These are phyloP conservation scores for Anthoceros angustus DNA, from an alignment of 225 moss, liverwort and hornwort species.

Conservation along the genomic window DNA sequence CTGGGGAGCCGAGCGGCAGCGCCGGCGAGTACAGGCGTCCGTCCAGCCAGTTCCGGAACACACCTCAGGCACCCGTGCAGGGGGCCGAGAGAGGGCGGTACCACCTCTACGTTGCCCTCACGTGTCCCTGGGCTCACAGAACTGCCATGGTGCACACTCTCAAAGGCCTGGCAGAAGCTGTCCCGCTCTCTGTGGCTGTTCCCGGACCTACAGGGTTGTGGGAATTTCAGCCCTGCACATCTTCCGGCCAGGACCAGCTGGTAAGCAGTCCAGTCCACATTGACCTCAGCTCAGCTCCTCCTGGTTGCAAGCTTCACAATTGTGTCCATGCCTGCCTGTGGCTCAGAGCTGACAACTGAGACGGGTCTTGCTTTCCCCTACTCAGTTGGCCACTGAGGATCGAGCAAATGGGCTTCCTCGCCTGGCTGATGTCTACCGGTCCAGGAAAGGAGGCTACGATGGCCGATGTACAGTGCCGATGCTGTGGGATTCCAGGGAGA, in stretches of 20 bases:
- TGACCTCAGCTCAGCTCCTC: neutral
- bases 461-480: slow-evolving; percentile 92
- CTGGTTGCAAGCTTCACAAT: neutral
- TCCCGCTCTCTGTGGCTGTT: slow-evolving; percentile 54
- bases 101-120: slow-evolving; percentile 70
- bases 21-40: slow-evolving; percentile 29
- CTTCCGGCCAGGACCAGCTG: neutral
- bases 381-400: slow-evolving; percentile 22
- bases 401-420: slow-evolving; percentile 48
- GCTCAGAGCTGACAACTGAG: slow-evolving; percentile 3
- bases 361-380: slow-evolving; percentile 13
- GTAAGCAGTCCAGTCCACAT: no score
- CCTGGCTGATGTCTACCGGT: slow-evolving; percentile 59
- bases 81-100: slow-evolving; percentile 25
- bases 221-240: slow-evolving; percentile 33
- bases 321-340: neutral
- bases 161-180: slow-evolving; percentile 53
- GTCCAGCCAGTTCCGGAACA: slow-evolving; percentile 60
- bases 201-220: slow-evolving; percentile 76
- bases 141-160: slow-evolving; percentile 68
- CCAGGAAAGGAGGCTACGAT: slow-evolving; percentile 53
- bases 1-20: slow-evolving; percentile 13
- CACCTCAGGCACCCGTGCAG: slow-evolving; percentile 9
- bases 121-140: slow-evolving; percentile 92
- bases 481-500: slow-evolving; percentile 57